These are phyloP conservation scores for Pleurotus giganteus DNA, from an alignment of 768 basidiomycete species.

Conservation along the genomic window DNA sequence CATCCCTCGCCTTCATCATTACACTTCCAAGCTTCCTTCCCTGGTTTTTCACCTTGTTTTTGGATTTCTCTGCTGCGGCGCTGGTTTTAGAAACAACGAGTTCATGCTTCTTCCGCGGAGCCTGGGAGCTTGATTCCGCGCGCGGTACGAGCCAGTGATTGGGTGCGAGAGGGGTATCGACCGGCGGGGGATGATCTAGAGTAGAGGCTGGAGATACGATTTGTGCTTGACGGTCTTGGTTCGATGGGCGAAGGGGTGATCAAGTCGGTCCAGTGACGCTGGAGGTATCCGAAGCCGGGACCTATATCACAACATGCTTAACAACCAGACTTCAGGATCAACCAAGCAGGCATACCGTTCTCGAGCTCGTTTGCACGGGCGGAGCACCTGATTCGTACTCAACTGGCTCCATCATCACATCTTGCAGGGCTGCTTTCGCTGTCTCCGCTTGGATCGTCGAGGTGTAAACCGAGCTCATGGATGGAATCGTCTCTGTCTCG, in stretches of 20 bases:
- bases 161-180: slow-evolving; percentile 13
- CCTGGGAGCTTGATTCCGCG: slow-evolving; percentile 70
- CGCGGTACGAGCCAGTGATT: slow-evolving; percentile 82
- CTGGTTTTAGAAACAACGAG: slow-evolving; percentile 70
- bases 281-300: slow-evolving; percentile 49
- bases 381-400: slow-evolving; percentile 53
- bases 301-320: neutral
- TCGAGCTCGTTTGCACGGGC: neutral
- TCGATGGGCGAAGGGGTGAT: slow-evolving; percentile 39
- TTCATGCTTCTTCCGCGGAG: slow-evolving; percentile 70
- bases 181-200: slow-evolving; percentile 13
- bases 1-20: slow-evolving; percentile 60
- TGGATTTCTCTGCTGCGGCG: slow-evolving; percentile 58
- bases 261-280: slow-evolving; percentile 60
- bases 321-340: neutral
- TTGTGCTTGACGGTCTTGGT: slow-evolving; percentile 10
- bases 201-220: slow-evolving; percentile 14
- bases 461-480: slow-evolving; percentile 54
- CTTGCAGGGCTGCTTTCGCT: slow-evolving; percentile 25
- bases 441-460: slow-evolving; percentile 24
- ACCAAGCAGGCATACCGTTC: slow-evolving; percentile 22
- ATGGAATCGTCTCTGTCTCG: slow-evolving; percentile 71
- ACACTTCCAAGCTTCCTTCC: slow-evolving; percentile 54
- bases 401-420: slow-evolving; percentile 49
- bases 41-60: slow-evolving; percentile 72